Evolutionary conservation across 768 basidiomycete species (phyloP).

Genomic region (Tylopilus cervinicoccineus): DNA sequence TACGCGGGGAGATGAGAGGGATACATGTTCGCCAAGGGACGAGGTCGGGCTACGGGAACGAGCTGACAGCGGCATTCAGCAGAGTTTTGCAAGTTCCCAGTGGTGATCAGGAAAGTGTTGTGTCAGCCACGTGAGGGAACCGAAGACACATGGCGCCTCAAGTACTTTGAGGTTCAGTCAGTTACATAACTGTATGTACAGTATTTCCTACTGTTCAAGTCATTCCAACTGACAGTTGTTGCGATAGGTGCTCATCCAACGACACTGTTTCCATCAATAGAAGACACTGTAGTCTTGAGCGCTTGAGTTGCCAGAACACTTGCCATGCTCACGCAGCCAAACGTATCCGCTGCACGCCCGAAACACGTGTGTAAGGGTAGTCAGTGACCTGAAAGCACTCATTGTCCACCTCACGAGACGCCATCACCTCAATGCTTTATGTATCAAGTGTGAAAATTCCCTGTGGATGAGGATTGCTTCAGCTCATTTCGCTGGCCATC

Average conservation of each 20-base stretch:
- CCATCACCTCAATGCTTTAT: background rate
- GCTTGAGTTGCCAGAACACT: background rate
- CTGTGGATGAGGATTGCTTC: too few species aligned
- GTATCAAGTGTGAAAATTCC: constrained; percentile 4
- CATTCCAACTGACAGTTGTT: too few species aligned
- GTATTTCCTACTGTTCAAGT: too few species aligned
- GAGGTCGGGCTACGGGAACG: constrained; percentile 17
- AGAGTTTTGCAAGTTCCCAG: background rate
- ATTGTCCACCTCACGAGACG: background rate
- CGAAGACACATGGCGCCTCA: too few species aligned
- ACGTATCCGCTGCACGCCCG: background rate
- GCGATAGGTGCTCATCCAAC: too few species aligned
- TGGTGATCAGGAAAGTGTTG: background rate
- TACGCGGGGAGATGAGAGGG: constrained; percentile 2
- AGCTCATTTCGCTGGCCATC: background rate
- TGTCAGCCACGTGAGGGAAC: background rate
- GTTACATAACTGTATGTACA: too few species aligned
- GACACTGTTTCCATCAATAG: background rate
- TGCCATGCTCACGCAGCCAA: background rate
- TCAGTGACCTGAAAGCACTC: too few species aligned
- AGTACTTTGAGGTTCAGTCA: too few species aligned
- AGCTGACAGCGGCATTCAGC: constrained; percentile 17
- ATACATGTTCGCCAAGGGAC: constrained; percentile 9
- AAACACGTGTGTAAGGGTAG: background rate
- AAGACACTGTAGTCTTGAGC: background rate